These are phyloP conservation scores for Tuber magnatum DNA, from an alignment of 495 filamentous ascomycete genomes.

Conservation along the genomic window DNA sequence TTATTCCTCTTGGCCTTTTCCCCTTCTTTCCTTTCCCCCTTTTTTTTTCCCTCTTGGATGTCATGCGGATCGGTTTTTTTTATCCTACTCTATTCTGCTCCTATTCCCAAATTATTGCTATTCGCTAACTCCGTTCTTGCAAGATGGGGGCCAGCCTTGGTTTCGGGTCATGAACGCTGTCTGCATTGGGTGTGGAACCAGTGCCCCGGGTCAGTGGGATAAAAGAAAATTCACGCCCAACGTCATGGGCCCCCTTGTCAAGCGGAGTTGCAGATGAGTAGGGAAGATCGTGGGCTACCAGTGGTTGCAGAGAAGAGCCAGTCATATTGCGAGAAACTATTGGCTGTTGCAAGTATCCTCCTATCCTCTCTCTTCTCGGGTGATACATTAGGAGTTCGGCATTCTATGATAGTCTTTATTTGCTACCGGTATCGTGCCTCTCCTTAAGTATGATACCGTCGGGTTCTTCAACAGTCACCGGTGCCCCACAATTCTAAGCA, in stretches of 20 bases:
- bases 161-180: constrained; percentile 28
- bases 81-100: not conserved
- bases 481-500: not conserved
- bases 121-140: constrained; percentile 31
- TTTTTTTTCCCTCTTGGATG: constrained; percentile 12
- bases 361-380: not conserved
- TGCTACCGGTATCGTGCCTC: not conserved
- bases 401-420: not conserved
- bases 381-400: not conserved
- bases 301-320: not conserved
- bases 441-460: not conserved
- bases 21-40: constrained; percentile 11
- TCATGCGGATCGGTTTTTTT: not conserved
- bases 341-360: not conserved
- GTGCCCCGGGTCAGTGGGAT: constrained; percentile 21
- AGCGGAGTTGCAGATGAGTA: not conserved
- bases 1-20: constrained; percentile 13
- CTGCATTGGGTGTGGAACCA: constrained; percentile 32
- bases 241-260: constrained; percentile 32
- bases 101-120: not conserved
- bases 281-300: not conserved
- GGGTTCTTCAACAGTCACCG: not conserved
- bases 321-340: not conserved
- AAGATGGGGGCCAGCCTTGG: constrained; percentile 36
- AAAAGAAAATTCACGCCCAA: constrained; percentile 30